phyloP scores from a whole-genome alignment of 2,329 filamentous ascomycete species.

The Drechslerella dactyloides region DNA sequence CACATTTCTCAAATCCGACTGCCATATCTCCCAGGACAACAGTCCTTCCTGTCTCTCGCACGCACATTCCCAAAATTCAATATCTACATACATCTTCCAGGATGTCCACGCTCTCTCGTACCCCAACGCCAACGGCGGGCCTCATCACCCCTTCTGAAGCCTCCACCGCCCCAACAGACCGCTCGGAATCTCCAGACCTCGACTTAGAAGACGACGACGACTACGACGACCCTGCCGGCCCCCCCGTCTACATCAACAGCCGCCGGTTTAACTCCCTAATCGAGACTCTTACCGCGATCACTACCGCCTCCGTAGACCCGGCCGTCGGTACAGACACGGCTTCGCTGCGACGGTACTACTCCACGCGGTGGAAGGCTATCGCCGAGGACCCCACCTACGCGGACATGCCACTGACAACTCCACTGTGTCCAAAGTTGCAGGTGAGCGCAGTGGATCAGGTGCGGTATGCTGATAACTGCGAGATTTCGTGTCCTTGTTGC shows the following conservation, averaged over 20 bases:
- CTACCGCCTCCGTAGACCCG: slow-evolving; percentile 13
- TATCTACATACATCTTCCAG: slow-evolving; percentile 7
- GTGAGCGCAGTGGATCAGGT: slow-evolving; percentile 16
- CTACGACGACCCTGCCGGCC: background rate
- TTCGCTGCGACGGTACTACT: slow-evolving; percentile 33
- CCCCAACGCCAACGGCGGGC: slow-evolving; percentile 30
- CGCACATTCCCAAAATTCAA: background rate
- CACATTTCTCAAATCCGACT: background rate
- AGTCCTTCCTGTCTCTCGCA: background rate
- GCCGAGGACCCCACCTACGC: slow-evolving; percentile 20
- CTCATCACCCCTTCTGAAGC: slow-evolving; percentile 12
- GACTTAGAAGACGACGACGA: slow-evolving; percentile 16
- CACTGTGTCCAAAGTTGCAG: slow-evolving; percentile 26
- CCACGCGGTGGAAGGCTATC: slow-evolving; percentile 6
- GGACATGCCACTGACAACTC: slow-evolving; percentile 20
- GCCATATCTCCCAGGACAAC: background rate
- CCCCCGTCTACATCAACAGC: slow-evolving; percentile 6
- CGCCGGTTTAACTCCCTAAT: slow-evolving; percentile 11
- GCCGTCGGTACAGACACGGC: slow-evolving; percentile 14
- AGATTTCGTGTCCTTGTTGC: slow-evolving; percentile 37
- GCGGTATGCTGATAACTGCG: slow-evolving; percentile 4
- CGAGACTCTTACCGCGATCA: slow-evolving; percentile 8
- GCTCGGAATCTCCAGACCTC: slow-evolving; percentile 10
- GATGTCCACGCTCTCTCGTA: slow-evolving; percentile 36
- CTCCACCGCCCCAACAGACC: slow-evolving; percentile 19